Base-by-base conservation (phyloP, 228 moss, liverwort and hornwort species). In the Sphagnum magellanicum region DNA sequence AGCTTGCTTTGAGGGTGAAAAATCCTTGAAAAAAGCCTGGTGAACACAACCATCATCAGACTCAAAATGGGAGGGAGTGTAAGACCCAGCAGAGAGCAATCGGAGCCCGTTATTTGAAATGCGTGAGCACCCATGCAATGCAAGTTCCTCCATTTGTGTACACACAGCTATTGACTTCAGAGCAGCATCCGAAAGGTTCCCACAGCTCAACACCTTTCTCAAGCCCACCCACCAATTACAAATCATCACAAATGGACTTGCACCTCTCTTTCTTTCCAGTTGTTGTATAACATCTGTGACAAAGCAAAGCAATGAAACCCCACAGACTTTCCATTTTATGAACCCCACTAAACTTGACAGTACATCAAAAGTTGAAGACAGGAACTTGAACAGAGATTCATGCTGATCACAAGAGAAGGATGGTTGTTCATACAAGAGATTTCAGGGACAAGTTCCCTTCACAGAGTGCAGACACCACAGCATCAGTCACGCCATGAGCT, bases 111-210 rank as follows among this genome's bases (percentile, higher is more conserved):
- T 61, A 71, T 78, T 91, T 49, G 87, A 78, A 49, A 91, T 81
- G 10, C 87, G 78, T 10, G 84, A 76, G 74, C 89, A 89, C 68
- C 89, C 91, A 71, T 91, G 86, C 70, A 91, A 72, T 5, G 86
- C 84, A 63, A 91, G 13, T 69, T 87, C 88, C 74, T 89, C 88
- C 89, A 91, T 84, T 15, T 84, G 82, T 8, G 68, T 48, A 68
- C 86, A 84, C 71, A 64, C 66, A 6, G 87, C 84, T 51, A 91
- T 75, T 15, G 84, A 78, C 64, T 73, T 81, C 65, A 91, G 50
- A 17, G 87, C 77, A 13, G 52, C 49, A 52, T 91, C 91, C 5
- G 84, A 88, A 16, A 91, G 74, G 48, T 74, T 82, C 63, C 88
- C 89, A 59, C 83, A 81, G 50, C 89, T 89, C 4, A 91, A 75